These are phyloP conservation scores for Emergomyces pasteurianus DNA, from an alignment of 2,329 filamentous ascomycete species.

Conservation along the genomic window DNA sequence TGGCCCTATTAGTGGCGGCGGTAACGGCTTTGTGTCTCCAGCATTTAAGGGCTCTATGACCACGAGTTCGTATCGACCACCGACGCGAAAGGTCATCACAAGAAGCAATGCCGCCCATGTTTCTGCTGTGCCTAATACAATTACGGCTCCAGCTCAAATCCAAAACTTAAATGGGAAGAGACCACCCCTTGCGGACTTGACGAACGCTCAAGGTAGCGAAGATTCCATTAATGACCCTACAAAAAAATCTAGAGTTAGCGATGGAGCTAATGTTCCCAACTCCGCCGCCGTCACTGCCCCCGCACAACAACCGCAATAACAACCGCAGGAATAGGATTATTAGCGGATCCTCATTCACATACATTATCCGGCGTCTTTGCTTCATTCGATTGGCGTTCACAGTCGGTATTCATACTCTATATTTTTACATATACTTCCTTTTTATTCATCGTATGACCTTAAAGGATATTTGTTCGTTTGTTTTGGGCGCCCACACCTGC, in stretches of 20 bases:
- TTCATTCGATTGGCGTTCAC: not conserved
- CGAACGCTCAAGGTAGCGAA: slow-evolving; percentile 23
- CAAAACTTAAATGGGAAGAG: slow-evolving; percentile 27
- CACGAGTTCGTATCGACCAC: slow-evolving; percentile 4
- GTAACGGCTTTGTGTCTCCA: not conserved
- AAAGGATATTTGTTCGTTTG: not conserved
- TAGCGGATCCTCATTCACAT: not conserved
- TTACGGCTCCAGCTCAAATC: not conserved
- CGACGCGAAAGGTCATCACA: slow-evolving; percentile 4
- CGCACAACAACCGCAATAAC: not conserved
- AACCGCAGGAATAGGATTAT: not conserved
- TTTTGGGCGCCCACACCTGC: not conserved
- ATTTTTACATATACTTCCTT: not conserved
- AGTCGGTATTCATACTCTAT: not conserved
- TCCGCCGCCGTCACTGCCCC: too few relatives aligned
- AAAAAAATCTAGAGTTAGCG: slow-evolving; percentile 6
- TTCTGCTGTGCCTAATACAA: not conserved
- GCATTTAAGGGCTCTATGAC: slow-evolving; percentile 21
- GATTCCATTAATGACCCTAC: slow-evolving; percentile 8
- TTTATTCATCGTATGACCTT: not conserved
- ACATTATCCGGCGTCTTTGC: not conserved
- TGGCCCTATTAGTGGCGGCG: not conserved
- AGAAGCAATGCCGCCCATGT: not conserved
- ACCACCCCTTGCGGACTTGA: slow-evolving; percentile 34
- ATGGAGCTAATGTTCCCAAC: not conserved